Base-by-base conservation (phyloP, 345 rosid genomes). In the Hibiscus tridactylites region DNA sequence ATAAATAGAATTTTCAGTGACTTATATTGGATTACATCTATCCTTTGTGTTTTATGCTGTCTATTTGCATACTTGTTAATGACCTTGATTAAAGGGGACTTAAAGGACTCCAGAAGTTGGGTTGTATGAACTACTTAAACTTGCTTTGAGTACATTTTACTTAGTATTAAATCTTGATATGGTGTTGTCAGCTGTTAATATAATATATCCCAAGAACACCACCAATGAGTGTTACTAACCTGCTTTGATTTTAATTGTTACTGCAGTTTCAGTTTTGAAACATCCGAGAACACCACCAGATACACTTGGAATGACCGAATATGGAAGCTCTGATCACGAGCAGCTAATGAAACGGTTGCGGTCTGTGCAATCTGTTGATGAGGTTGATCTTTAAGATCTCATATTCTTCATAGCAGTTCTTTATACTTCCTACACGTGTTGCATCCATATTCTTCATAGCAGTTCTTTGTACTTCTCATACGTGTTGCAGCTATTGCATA, bases 341-440 rank as follows among this genome's bases (percentile, higher is more conserved):
- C 90, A 85, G 19, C 79, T 81, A 65, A 81, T 84, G 79, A 89
- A 87, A 78, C 86, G 94, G 61, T 75, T 87, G 53, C 80, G 88
- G 68, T 74, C 88, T 77, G 66, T 80, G 0, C 91, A 85, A 61
- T 83, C 90, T 71, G 81, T 87, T 67, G 91, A 89, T 76, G 91
- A 89, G 88, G 94, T 72, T 24, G 12, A 59, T 37, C 50, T 68
- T 57, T 7, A 53, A 54, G 59, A 54, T 21, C 59, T 54, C 53
- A 12, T 17, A 17, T 54, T 54, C 59, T 54, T 17, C 57, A 52
- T 52, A 16, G 9, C 57, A 52, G 57, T 52, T 50, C 8, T 42
- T 31, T 59, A 72, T 67, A 9, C 33, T 58, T 70, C 28, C 64
- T 9, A 2, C 63, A 28, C 60, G 64, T 76, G 24, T 21, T 21